Evolutionary conservation across 106 monocot genomes (phyloP).

Genomic region (Dendrobium nobile): DNA sequence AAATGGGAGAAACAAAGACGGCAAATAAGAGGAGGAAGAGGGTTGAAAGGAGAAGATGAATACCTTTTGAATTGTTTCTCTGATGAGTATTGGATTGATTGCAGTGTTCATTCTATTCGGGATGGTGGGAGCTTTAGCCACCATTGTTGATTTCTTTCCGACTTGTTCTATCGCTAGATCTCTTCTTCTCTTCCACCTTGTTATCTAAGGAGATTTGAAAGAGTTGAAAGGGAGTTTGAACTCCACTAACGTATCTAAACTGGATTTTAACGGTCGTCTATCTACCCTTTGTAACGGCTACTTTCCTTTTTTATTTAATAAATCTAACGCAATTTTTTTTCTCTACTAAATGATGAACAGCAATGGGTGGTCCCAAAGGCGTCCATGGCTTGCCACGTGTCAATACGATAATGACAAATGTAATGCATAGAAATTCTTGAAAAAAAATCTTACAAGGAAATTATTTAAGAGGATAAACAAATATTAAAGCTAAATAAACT

Average conservation of each 20-base stretch:
- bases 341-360: too few species aligned
- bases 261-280: not conserved
- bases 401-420: too few species aligned
- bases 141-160: constrained; percentile 33
- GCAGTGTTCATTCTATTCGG: constrained; percentile 31
- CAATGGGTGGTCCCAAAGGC: too few species aligned
- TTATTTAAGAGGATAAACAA: too few species aligned
- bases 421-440: too few species aligned
- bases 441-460: too few species aligned
- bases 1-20: not conserved
- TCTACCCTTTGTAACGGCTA: not conserved
- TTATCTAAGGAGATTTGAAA: not conserved
- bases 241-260: not conserved
- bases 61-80: constrained; percentile 79
- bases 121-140: constrained; percentile 66
- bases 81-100: constrained; percentile 55
- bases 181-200: not conserved
- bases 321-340: too few species aligned
- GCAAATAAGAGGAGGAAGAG: not conserved
- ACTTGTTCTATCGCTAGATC: not conserved
- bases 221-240: not conserved
- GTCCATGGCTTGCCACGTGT: too few species aligned
- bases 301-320: not conserved
- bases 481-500: too few species aligned
- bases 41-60: not conserved